Base-by-base conservation (phyloP, 768 basidiomycete genomes). In the Multifurca ochricompacta region DNA sequence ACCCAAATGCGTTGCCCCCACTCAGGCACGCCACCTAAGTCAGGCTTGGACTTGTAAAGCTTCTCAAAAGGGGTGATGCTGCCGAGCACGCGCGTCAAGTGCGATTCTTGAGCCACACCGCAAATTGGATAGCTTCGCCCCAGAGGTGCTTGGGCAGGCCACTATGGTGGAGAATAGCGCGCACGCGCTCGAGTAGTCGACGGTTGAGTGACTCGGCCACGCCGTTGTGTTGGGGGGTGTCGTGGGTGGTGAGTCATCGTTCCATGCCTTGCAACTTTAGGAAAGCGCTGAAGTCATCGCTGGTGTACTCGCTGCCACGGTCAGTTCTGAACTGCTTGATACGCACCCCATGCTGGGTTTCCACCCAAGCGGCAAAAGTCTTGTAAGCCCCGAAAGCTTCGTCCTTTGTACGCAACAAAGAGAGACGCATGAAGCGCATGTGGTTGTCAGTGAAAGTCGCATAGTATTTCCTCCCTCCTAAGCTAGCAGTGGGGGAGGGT, bases 41-140 rank as follows among this genome's bases (percentile, higher is more conserved):
- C 44, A 1, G 63, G 63, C 19, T 51, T 48, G 9, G 32, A 37
- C 3, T 43, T 18, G 6, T 39, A 41, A 4, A 62, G 10, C 9
- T 36, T 48, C 51, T 65, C 58, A 36, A 53, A 63, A n/a, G 67
- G 67, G 0, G 62, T 64, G 13, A 31, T 52, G 2, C 63, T 60
- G 13, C 63, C 62, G 16, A 72, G 43, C 0, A 62, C 61, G 18
- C 58, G 59, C 1, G 68, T 71, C 0, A 65, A 0, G 68, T 65
- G 2, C 67, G 43, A 51, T 75, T 75, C 56, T 66, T 64, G 25
- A 77, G 30, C 68, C 71, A 76, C 0, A 68, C 60, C 0, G 64
- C 67, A 56, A 75, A 69, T 3, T 10, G 25, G 2, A 50, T 3
- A 2, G 43, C 49, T 14, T 57, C 50, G 9, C 55, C 55, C 55